These are phyloP conservation scores for Melaleuca quinquenervia DNA, from an alignment of 345 rosid genomes.

Conservation along the genomic window DNA sequence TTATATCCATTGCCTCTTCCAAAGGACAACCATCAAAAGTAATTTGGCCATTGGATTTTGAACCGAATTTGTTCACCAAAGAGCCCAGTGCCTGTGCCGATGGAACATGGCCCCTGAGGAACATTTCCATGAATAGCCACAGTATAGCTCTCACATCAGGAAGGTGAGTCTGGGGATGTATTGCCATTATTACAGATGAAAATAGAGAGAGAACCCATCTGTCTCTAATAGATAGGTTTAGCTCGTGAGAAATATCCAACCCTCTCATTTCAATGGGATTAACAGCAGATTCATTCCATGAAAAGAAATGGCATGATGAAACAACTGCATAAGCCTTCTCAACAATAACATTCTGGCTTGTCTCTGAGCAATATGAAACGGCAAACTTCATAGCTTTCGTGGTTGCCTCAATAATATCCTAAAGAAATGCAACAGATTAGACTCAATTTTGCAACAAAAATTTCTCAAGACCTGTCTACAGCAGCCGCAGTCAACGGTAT, in stretches of 20 bases:
- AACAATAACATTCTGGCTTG: conserved; percentile 54
- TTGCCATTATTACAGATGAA: conserved; percentile 67
- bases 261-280: conserved; percentile 17
- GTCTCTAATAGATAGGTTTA: conserved; percentile 36
- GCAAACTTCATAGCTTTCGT: conserved; percentile 53
- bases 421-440: conserved; percentile 3
- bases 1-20: conserved; percentile 62
- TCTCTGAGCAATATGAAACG: conserved; percentile 55
- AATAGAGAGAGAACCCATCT: conserved; percentile 60
- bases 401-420: conserved; percentile 67
- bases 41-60: conserved; percentile 18
- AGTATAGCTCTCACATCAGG: conserved; percentile 46
- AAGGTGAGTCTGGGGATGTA: conserved; percentile 41
- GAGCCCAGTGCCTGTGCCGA: conserved; percentile 90
- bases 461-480: background rate
- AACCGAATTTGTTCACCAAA: conserved; percentile 58
- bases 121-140: conserved; percentile 26
- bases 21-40: conserved; percentile 27
- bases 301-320: conserved; percentile 34
- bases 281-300: conserved; percentile 26
- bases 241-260: conserved; percentile 14
- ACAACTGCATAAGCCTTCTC: conserved; percentile 48
- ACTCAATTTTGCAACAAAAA: background rate
- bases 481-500: background rate
- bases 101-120: conserved; percentile 46